Conservation (phyloP, 2,329 filamentous ascomycete species). For the Emmonsia crescens region DNA sequence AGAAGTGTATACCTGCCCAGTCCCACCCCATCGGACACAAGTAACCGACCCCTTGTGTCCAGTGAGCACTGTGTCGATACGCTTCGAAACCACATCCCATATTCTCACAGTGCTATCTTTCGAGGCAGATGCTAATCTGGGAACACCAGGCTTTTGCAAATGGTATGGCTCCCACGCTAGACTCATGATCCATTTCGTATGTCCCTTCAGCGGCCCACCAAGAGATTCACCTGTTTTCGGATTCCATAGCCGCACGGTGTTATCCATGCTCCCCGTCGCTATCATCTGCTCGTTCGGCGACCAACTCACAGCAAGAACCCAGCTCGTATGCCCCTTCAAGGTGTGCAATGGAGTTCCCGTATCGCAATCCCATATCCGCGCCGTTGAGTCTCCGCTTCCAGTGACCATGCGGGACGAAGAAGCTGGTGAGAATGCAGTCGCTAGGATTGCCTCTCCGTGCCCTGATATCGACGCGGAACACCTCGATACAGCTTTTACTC, state of each 20-base stretch:
- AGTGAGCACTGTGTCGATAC: constrained; percentile 69
- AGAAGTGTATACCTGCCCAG: constrained; percentile 67
- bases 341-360: constrained; percentile 64
- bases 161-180: constrained; percentile 93
- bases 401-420: constrained; percentile 70
- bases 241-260: constrained; percentile 82
- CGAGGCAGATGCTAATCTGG: constrained; percentile 72
- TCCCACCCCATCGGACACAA: constrained; percentile 92
- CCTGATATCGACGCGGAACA: constrained; percentile 82
- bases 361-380: constrained; percentile 87
- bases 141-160: constrained; percentile 59
- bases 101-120: constrained; percentile 83
- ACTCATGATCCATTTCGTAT: constrained; percentile 79
- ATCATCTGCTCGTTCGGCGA: constrained; percentile 71
- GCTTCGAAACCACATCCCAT: constrained; percentile 70
- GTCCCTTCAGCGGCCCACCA: constrained; percentile 66
- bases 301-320: constrained; percentile 82
- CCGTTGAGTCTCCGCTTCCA: constrained; percentile 83
- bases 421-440: constrained; percentile 73
- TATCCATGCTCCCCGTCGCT: constrained; percentile 89
- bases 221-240: constrained; percentile 65
- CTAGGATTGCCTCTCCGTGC: constrained; percentile 82
- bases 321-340: constrained; percentile 74
- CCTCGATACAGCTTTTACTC: constrained; percentile 81
- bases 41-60: constrained; percentile 84